Evolutionary conservation across 2,329 filamentous ascomycete species (phyloP), one percentile per base, ranked within the genome.

Genomic region (Pseudogymnoascus sp.): DNA sequence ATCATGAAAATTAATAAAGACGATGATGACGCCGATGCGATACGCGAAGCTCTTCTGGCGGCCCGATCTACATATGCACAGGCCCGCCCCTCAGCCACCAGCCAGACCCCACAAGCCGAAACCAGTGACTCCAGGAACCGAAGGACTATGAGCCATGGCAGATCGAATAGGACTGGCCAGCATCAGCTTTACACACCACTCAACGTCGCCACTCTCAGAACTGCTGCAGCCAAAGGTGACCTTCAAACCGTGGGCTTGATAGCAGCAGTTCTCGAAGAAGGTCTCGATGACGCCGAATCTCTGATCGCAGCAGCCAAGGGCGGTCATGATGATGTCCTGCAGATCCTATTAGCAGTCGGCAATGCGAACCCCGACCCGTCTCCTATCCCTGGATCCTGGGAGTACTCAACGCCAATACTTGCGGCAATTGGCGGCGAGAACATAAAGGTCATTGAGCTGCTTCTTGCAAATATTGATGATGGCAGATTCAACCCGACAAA

Each of bases 391-490:
- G 78, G 78, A 64, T 79, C 81, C 28, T 77, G 82, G 44, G 92
- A 95, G 64, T 87, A 90, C 71, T 89, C 93, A 61, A 97, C 93
- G 0, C 95, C 95, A 1, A 96, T 99, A 80, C 83, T 97, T 38
- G 92, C 93, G 64, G 93, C 95, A 1, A 97, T 99, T 68, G 93
- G 95, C 15, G 89, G 93, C 69, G 85, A 87, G 67, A 95, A 96
- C 70, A 83, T 95, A 60, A 89, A 91, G 68, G 91, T 97, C 64
- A 86, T 99, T 50, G 84, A 89, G 64, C 78, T 96, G 10, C 81
- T 97, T 7, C 79, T 96, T 6, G 86, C 87, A 65, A 90, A 95
- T 70, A 83, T 84, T 59, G 78, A 78, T 15, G 69, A 69, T 35
- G 69, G 69, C 21, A 80, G 82, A 26, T 97, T 97, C 73, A 88